phyloP scores from a whole-genome alignment of 352 stramenopile species.

The Lagenidium giganteum region DNA sequence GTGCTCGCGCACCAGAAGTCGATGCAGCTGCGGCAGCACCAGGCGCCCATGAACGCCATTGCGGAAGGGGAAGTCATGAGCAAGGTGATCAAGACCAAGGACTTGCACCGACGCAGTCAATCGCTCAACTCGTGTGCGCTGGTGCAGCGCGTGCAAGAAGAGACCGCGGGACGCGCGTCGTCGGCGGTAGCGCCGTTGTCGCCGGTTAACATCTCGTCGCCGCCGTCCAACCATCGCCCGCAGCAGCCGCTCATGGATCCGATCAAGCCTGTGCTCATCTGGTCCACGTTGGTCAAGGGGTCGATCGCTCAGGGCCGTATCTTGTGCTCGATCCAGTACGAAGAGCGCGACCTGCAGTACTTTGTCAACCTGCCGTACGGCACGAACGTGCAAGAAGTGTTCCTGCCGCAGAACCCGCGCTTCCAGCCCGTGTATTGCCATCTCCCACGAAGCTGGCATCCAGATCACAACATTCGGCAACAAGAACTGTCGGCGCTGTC shows the following conservation, averaged over 20 bases:
- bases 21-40: conserved; percentile 15
- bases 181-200: conserved; percentile 5
- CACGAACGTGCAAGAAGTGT: conserved; percentile 73
- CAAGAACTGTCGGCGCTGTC: conserved; percentile 66
- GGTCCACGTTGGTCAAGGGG: conserved; percentile 68
- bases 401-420: conserved; percentile 72
- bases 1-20: conserved; percentile 14
- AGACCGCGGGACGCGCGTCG: conserved; percentile 3
- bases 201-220: neutral
- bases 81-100: conserved; percentile 7
- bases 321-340: conserved; percentile 69
- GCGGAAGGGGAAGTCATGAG: conserved; percentile 4
- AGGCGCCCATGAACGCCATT: conserved; percentile 15
- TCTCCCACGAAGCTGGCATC: conserved; percentile 77
- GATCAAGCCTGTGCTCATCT: conserved; percentile 65
- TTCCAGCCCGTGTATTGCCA: conserved; percentile 76
- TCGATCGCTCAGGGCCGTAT: conserved; percentile 48
- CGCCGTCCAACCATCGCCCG: too few relatives aligned
- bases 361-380: conserved; percentile 68
- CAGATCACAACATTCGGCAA: conserved; percentile 52
- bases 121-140: conserved; percentile 33
- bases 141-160: conserved; percentile 1
- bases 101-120: conserved; percentile 25
- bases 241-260: conserved; percentile 23
- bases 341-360: conserved; percentile 58